Evolutionary conservation across 2,329 filamentous ascomycete species (phyloP), one percentile per base, ranked within the genome.

Genomic region (Madurella fahalii): DNA sequence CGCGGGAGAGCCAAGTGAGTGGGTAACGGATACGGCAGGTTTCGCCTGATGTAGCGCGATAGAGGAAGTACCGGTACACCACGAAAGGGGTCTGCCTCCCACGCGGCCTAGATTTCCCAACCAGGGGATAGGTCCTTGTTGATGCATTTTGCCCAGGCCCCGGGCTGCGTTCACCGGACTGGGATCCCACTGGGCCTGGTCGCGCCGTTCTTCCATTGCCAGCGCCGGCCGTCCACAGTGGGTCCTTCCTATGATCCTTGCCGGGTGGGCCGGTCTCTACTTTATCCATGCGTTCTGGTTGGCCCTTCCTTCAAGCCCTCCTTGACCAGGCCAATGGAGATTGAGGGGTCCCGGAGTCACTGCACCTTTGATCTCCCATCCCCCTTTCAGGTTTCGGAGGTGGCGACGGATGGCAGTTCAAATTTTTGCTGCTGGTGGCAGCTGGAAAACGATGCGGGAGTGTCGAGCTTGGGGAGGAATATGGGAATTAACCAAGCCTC

Each of bases 301-400:
- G 58, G 58, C 51, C 48, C 40, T 32, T 16, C 18, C 30, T 18
- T 53, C 18, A 40, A 54, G 43, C 45, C 51, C 18, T 18, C 12
- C 12, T 20, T 40, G 52, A 54, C 53, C 50, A 50, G 40, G 40
- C 58, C 52, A 59, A 59, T 59, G 52, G 46, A 43, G 20, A 44
- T 18, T 9, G 45, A 20, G 4, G 3, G 9, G 7, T 25, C 20
- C 5, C 17, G 9, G 9, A 20, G 41, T 17, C 13, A 9, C 48
- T 3, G 30, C 2, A 30, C n/a, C 12, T 2, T 37, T 5, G 16
- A 45, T 31, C 15, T 52, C 15, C 15, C 40, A n/a, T 16, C 37
- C 46, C 41, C 41, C 39, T 40, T 43, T 34, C 43, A 17, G 31
- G 30, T 25, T 32, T n/a, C 40, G 12, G 37, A 20, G 41, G 46